Percentiles rank a stretch among this genome's conserved stretches.
phyloP scores from a whole-genome alignment of 805 yeast species.

The Monosporozyma aquatica region DNA sequence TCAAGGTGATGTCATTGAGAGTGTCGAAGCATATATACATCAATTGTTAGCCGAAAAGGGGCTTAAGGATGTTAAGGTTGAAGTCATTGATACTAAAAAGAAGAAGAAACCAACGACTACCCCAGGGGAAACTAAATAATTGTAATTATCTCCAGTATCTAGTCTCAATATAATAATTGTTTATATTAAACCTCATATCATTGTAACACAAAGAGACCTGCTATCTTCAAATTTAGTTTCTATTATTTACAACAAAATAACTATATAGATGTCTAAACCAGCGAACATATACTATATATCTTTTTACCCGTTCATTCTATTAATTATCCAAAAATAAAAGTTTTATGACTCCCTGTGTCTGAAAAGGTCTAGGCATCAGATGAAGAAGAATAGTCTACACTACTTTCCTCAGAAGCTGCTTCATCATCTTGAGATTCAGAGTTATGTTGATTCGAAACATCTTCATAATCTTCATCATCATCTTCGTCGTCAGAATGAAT shows the following conservation, averaged over 20 bases:
- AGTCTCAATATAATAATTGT: no score
- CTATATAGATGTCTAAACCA: no score
- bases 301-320: background rate
- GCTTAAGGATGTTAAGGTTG: slow-evolving; percentile 77
- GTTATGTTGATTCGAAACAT: slow-evolving; percentile 17
- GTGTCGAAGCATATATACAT: slow-evolving; percentile 68
- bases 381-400: background rate
- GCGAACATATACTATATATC: no score
- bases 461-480: slow-evolving; percentile 6
- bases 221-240: no score
- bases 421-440: slow-evolving; percentile 31
- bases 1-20: slow-evolving; percentile 94
- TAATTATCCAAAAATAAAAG: background rate
- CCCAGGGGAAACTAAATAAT: slow-evolving; percentile 5
- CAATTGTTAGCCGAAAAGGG: slow-evolving; percentile 74
- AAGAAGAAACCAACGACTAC: slow-evolving; percentile 41
- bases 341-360: background rate
- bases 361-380: background rate
- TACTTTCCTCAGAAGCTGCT: slow-evolving; percentile 1
- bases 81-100: slow-evolving; percentile 73
- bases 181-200: no score
- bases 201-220: no score
- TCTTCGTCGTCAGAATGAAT: slow-evolving; percentile 15
- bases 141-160: background rate
- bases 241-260: no score